phyloP scores from a whole-genome alignment of 331 rosid genomes.

The Telfairia occidentalis region DNA sequence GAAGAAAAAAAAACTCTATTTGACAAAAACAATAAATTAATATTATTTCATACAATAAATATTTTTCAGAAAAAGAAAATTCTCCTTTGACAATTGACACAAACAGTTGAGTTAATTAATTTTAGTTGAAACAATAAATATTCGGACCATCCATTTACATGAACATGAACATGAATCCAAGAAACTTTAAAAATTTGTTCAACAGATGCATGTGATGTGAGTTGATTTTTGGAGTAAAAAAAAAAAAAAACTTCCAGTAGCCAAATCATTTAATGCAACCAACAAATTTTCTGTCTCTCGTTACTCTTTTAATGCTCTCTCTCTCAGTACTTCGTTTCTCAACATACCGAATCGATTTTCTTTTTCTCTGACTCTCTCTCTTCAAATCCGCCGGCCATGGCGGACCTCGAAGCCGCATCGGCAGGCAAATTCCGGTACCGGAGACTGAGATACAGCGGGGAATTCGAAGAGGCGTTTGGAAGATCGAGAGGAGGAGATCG shows the following conservation, averaged over 20 bases:
- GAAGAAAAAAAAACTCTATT: too few species aligned
- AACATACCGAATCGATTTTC: not conserved
- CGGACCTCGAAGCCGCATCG: not conserved
- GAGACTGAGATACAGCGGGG: slow-evolving; percentile 33
- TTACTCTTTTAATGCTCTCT: not conserved
- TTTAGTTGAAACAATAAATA: too few species aligned
- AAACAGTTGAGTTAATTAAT: too few species aligned
- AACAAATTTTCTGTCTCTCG: not conserved
- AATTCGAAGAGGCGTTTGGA: slow-evolving; percentile 5
- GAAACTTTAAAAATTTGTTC: too few species aligned
- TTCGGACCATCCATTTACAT: too few species aligned
- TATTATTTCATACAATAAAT: too few species aligned
- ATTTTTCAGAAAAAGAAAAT: too few species aligned
- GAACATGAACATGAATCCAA: too few species aligned
- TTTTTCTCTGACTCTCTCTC: not conserved
- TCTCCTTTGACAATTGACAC: too few species aligned
- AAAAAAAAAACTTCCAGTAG: not conserved
- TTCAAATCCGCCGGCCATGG: not conserved
- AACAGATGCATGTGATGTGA: too few species aligned
- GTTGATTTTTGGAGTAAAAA: too few species aligned
- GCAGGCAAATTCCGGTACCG: slow-evolving; percentile 40
- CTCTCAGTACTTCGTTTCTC: not conserved
- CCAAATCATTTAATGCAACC: not conserved
- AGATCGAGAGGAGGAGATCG: not conserved
- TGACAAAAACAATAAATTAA: too few species aligned